Percentiles rank a stretch among this genome's conserved stretches.
phyloP scores from a whole-genome alignment of 1,284 basidiomycete species.

The Hemileia vastatrix region DNA sequence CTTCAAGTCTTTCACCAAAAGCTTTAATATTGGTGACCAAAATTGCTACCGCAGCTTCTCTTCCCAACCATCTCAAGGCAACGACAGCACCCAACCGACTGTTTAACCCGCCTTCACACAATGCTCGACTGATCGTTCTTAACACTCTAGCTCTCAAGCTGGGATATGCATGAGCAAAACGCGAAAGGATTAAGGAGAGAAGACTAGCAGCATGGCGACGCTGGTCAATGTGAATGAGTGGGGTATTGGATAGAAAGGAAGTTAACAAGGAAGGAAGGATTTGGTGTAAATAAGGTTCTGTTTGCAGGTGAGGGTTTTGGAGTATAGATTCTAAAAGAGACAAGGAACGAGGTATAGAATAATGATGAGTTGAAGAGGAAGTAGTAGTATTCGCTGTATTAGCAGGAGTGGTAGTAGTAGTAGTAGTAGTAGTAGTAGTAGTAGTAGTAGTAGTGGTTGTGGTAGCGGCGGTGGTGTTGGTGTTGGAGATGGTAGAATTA shows the following conservation, averaged over 20 bases:
- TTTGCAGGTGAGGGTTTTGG: conserved; percentile 10
- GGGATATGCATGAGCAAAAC: conserved; percentile 56
- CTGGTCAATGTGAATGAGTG: conserved; percentile 44
- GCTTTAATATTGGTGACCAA: conserved; percentile 19
- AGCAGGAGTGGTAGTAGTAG: no score
- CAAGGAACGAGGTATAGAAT: conserved; percentile 9
- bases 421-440: no score
- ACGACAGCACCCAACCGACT: conserved; percentile 22
- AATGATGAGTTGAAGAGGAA: neutral
- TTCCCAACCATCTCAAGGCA: conserved; percentile 9
- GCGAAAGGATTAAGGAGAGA: conserved; percentile 64
- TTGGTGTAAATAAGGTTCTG: conserved; percentile 67
- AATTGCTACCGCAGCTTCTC: conserved; percentile 10
- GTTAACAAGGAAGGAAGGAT: conserved; percentile 84
- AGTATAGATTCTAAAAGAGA: conserved; percentile 5
- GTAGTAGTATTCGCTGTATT: conserved; percentile 48
- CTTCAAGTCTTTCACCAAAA: conserved; percentile 19
- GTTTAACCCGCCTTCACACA: conserved; percentile 47
- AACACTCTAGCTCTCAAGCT: conserved; percentile 77
- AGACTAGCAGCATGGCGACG: conserved; percentile 52
- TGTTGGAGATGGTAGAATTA: conserved; percentile 52
- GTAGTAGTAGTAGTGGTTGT: conserved; percentile 34
- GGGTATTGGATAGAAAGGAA: conserved; percentile 54
- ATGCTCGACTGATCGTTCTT: conserved; percentile 79
- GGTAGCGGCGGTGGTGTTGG: conserved; percentile 59